A percentile compares a stretch with the other conserved stretches of the same genome.
Conservation (phyloP, 441 rosid genomes). For the Brassica balearica region DNA sequence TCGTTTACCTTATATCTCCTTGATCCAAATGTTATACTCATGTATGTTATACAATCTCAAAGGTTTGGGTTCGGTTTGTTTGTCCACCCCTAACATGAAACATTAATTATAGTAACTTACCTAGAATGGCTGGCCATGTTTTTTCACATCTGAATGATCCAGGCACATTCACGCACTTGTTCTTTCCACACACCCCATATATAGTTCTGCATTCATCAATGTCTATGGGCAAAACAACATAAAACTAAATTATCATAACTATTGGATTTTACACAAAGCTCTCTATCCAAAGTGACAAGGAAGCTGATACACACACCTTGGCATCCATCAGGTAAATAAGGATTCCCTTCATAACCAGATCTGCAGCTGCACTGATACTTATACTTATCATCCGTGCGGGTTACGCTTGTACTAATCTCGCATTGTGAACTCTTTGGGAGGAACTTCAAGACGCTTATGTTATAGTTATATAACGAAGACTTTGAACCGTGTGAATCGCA, state of each 20-base stretch:
- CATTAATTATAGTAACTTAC: background rate
- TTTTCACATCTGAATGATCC: conserved; percentile 31
- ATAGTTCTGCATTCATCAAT: conserved; percentile 23
- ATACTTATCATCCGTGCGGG: background rate
- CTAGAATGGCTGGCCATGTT: conserved; percentile 39
- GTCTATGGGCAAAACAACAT: conserved; percentile 8
- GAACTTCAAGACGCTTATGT: conserved; percentile 2
- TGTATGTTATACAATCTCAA: too few species aligned
- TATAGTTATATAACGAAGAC: background rate
- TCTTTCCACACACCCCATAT: conserved; percentile 4
- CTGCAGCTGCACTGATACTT: background rate
- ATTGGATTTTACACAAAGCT: background rate
- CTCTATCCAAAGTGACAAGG: background rate
- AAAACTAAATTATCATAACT: too few species aligned
- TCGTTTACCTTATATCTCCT: background rate
- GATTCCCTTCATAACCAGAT: conserved; percentile 43
- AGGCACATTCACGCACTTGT: conserved; percentile 29
- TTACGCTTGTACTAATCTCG: conserved; percentile 2
- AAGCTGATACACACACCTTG: conserved; percentile 37
- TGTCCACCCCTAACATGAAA: background rate
- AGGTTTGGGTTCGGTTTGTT: too few species aligned
- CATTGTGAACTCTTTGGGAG: background rate
- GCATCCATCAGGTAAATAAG: conserved; percentile 48
- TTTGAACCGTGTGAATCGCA: background rate
- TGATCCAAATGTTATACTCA: background rate